Percentiles rank a stretch among this genome's conserved stretches.
These are phyloP conservation scores for Chaetomium globosum DNA, from an alignment of 2,329 filamentous ascomycete species.

Conservation along the genomic window DNA sequence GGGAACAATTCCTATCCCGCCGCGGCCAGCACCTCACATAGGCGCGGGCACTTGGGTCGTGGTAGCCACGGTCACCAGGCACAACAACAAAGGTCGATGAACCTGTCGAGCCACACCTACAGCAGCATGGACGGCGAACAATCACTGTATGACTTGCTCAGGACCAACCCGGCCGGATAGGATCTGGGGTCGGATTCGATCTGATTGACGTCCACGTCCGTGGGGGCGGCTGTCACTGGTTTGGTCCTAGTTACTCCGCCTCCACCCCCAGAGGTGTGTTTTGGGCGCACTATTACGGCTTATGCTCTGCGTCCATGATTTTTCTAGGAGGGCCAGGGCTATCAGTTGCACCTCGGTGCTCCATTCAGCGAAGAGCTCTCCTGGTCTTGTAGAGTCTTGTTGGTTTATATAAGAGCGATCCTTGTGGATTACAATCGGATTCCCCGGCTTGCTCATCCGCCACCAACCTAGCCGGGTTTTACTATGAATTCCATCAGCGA, in stretches of 20 bases:
- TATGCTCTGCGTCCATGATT: not conserved
- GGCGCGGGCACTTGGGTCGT: conserved; percentile 15
- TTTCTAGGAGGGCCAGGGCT: not conserved
- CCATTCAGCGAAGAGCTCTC: not conserved
- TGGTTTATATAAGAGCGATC: not conserved
- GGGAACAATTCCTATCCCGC: conserved; percentile 27
- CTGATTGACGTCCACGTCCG: not conserved
- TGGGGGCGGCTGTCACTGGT: not conserved
- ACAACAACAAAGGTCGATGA: conserved; percentile 38
- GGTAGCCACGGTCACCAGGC: conserved; percentile 10
- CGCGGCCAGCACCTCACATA: conserved; percentile 8
- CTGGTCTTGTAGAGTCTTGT: not conserved
- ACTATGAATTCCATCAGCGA: not conserved
- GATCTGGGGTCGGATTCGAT: not conserved
- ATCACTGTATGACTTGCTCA: conserved; percentile 38
- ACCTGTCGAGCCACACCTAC: conserved; percentile 37
- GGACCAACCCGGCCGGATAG: conserved; percentile 27
- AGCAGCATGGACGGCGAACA: conserved; percentile 37
- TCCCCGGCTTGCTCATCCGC: not conserved
- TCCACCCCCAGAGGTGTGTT: not conserved
- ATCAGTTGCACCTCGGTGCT: not conserved
- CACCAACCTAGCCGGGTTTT: not conserved
- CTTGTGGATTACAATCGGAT: not conserved
- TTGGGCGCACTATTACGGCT: not conserved
- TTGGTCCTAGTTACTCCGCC: not conserved